Percentiles rank a stretch among this genome's conserved stretches.
Evolutionary conservation across 2,329 filamentous ascomycete genomes (phyloP).

Genomic region (Didymella pinodella): DNA sequence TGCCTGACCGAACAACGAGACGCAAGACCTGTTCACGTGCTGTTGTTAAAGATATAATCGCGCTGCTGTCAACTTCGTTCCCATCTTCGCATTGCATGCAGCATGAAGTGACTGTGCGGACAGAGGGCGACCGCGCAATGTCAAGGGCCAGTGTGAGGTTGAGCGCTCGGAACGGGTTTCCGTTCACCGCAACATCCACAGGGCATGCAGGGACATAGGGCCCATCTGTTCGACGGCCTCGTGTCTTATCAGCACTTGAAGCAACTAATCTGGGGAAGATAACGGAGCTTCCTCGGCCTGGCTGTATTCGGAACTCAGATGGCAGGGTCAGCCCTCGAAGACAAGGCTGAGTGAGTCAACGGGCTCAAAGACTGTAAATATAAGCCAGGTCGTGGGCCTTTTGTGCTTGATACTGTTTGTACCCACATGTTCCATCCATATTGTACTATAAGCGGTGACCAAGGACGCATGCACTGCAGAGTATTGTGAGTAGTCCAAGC

Average conservation of each 20-base stretch:
- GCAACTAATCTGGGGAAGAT: slow-evolving; percentile 40
- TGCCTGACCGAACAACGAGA: slow-evolving; percentile 6
- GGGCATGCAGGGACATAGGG: slow-evolving; percentile 5
- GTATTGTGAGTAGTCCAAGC: neutral
- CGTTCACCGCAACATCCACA: slow-evolving; percentile 10
- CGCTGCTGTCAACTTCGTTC: neutral
- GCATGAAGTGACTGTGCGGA: neutral
- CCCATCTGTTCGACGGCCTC: slow-evolving; percentile 29
- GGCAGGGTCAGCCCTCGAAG: slow-evolving; percentile 22
- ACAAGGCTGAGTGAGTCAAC: slow-evolving; percentile 24
- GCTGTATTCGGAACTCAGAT: slow-evolving; percentile 21
- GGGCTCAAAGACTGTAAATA: slow-evolving; percentile 7
- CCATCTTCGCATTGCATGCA: no score
- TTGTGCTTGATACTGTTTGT: neutral
- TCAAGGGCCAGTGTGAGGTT: neutral
- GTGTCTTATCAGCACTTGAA: slow-evolving; percentile 34
- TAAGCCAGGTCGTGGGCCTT: neutral
- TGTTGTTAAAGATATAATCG: neutral
- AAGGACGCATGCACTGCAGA: no score
- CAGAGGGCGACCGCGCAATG: neutral
- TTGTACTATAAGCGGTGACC: neutral
- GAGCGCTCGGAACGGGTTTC: slow-evolving; percentile 2
- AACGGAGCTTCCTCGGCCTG: slow-evolving; percentile 25
- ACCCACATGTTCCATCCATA: neutral
- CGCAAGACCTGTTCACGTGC: no score